These are phyloP conservation scores for Passiflora organensis DNA, from an alignment of 345 rosid species.

Conservation along the genomic window DNA sequence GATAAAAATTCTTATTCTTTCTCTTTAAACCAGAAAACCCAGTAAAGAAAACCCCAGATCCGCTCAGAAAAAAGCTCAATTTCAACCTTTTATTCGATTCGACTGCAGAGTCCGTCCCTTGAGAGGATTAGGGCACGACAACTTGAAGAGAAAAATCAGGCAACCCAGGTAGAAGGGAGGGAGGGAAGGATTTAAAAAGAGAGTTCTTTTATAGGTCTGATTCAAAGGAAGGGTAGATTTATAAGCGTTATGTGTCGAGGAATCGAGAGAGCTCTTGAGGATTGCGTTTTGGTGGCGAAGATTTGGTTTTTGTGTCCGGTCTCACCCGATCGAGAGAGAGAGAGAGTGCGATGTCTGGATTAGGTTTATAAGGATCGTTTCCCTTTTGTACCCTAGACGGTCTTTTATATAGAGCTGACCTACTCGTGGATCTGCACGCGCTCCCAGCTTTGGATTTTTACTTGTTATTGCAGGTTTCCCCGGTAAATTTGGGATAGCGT, in stretches of 20 bases:
- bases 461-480: no score
- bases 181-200: slow-evolving; percentile 27
- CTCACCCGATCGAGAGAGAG: slow-evolving; percentile 2
- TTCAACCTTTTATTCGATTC: not conserved
- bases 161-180: not conserved
- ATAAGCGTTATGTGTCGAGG: not conserved
- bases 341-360: not conserved
- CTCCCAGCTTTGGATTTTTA: no score
- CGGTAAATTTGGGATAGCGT: no score
- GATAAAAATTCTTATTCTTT: not conserved
- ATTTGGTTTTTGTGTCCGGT: not conserved
- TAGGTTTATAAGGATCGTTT: not conserved
- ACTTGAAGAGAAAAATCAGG: not conserved
- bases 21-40: not conserved
- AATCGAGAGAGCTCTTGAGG: slow-evolving; percentile 2
- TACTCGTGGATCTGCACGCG: no score
- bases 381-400: not conserved
- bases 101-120: not conserved
- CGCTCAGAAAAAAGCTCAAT: not conserved
- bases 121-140: not conserved
- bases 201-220: slow-evolving; percentile 27
- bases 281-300: not conserved
- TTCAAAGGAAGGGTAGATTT: not conserved
- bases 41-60: slow-evolving; percentile 3
- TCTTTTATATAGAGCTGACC: slow-evolving; percentile 2